phyloP scores from a whole-genome alignment of 306 rosid species.

The Fagus sylvatica region DNA sequence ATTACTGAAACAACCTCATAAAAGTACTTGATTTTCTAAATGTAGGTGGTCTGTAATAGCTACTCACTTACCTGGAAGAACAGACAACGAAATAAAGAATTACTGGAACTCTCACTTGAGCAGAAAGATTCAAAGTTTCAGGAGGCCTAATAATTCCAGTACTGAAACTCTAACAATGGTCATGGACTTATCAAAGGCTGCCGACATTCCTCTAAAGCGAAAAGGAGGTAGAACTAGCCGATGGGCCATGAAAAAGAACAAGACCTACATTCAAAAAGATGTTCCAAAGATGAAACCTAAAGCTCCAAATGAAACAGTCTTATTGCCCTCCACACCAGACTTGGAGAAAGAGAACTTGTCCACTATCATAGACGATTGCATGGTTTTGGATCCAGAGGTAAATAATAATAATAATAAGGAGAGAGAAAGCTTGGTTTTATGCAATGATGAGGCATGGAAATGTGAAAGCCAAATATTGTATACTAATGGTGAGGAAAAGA shows the following conservation, averaged over 20 bases:
- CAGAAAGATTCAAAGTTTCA: slow-evolving; percentile 51
- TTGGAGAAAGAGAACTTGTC: slow-evolving; percentile 27
- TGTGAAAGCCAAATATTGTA: not conserved
- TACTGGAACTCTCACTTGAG: slow-evolving; percentile 87
- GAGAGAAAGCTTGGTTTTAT: not conserved
- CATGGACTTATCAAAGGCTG: slow-evolving; percentile 19
- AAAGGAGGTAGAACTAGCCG: slow-evolving; percentile 57
- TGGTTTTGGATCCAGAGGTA: not conserved
- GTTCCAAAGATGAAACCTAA: not conserved
- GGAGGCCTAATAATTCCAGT: slow-evolving; percentile 13
- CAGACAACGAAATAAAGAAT: slow-evolving; percentile 93
- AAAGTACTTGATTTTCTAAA: too few relatives aligned
- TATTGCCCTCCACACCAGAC: slow-evolving; percentile 27
- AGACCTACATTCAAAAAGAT: not conserved
- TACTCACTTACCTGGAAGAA: slow-evolving; percentile 76
- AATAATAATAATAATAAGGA: not conserved
- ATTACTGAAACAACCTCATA: too few relatives aligned
- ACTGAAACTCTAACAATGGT: not conserved
- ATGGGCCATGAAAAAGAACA: slow-evolving; percentile 50
- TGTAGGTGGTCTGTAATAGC: slow-evolving; percentile 91
- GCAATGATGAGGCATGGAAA: not conserved
- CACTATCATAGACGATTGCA: not conserved
- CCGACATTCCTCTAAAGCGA: slow-evolving; percentile 25
- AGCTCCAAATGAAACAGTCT: not conserved
- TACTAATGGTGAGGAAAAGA: slow-evolving; percentile 6